Evolutionary conservation across 306 rosid species (phyloP), one percentile per base, ranked within the genome.

Genomic region (Cicer pinnatifidum): DNA sequence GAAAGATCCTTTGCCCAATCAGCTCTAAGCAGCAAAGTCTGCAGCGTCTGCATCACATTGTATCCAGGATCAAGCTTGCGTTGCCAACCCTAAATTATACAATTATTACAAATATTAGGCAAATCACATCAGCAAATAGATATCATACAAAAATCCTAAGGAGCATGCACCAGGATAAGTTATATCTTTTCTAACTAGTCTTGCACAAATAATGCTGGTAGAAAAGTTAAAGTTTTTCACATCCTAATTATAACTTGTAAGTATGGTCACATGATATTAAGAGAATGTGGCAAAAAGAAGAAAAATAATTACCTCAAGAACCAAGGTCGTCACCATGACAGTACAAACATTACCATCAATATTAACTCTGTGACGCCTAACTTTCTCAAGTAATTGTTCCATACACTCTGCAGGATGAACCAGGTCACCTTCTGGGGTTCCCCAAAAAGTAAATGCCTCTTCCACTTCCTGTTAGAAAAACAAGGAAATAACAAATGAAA

Each of bases 351-450:
- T 94, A 67, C 99, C 99, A 85, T 94, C 99, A 37, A 94, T 81
- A 69, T 94, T 94, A 82, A 94, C 99, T 76, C 92, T 89, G 50
- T 91, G 90, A 41, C 89, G 97, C 87, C 98, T 85, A 61, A 87
- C 98, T 89, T 94, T 94, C 91, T 94, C 98, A 41, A 94, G 97
- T 84, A 94, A 79, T 83, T 94, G 95, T 88, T 94, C 91, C 92
- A 94, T 91, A 81, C 97, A 92, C 74, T 94, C 99, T 5, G 97
- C 97, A 39, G 99, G 99, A 82, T 94, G 97, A 67, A 94, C 91
- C 48, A 91, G 46, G 69, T 94, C 99, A 78, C 96, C 99, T 82
- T 91, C 99, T 7, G 97, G 86, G 61, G 99, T 94, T 48, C 96
- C 97, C 99, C 99, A 94, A 82, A 94, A 94, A 23, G 83, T 47